phyloP scores from a whole-genome alignment of 495 filamentous ascomycete genomes.

The Amphirosellinia nigrospora region DNA sequence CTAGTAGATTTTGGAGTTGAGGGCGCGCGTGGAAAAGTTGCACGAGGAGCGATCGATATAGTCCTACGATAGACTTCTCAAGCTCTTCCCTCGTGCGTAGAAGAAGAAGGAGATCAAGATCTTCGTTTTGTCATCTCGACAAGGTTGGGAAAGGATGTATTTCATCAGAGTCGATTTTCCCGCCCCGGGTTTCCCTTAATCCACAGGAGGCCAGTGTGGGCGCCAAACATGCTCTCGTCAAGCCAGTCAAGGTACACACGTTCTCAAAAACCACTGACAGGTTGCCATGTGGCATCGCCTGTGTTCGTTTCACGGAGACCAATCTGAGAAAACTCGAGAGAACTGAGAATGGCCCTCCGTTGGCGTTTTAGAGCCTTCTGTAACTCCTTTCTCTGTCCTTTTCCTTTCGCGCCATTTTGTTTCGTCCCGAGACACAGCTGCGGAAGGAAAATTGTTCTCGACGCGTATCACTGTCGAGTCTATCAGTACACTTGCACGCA shows the following conservation, averaged over 20 bases:
- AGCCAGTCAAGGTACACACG: not conserved
- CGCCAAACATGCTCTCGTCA: not conserved
- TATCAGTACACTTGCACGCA: not conserved
- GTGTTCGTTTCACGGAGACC: not conserved
- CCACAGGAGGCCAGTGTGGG: constrained; percentile 57
- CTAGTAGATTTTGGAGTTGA: constrained; percentile 33
- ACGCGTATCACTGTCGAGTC: not conserved
- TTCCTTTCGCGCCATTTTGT: too few species aligned
- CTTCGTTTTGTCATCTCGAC: constrained; percentile 7
- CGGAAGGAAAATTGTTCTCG: not conserved
- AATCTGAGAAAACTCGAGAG: not conserved
- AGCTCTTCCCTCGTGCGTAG: constrained; percentile 54
- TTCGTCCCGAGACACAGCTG: not conserved
- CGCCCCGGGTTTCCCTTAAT: constrained; percentile 63
- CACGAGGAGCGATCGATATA: constrained; percentile 60
- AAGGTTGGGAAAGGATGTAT: constrained; percentile 28
- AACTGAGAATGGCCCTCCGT: not conserved
- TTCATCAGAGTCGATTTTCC: too few species aligned
- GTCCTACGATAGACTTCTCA: constrained; percentile 56
- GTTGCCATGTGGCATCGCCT: not conserved
- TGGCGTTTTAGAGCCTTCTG: not conserved
- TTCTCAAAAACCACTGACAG: not conserved
- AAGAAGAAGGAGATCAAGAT: constrained; percentile 55
- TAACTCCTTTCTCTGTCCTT: not conserved
- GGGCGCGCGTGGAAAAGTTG: constrained; percentile 36